These are phyloP conservation scores for Pugionium cornutum DNA, from an alignment of 345 rosid genomes.

Conservation along the genomic window DNA sequence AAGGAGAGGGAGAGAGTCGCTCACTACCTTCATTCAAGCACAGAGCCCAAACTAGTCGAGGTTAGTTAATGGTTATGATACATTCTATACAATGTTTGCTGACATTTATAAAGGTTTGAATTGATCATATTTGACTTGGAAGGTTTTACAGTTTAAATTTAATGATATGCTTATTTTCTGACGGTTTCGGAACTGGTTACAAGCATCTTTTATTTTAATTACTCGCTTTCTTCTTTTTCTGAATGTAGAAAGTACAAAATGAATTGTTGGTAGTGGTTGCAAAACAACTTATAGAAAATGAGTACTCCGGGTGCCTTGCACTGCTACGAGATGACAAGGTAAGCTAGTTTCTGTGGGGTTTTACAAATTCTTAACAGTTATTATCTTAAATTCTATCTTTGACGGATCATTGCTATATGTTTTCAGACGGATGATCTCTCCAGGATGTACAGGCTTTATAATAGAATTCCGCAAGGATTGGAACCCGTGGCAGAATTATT, in stretches of 20 bases:
- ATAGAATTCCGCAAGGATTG: conserved; percentile 66
- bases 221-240: conserved; percentile 17
- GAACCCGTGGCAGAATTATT: conserved; percentile 82
- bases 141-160: too few relatives aligned
- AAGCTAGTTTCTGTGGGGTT: background rate
- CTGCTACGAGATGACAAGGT: conserved; percentile 95
- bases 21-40: conserved; percentile 83
- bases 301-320: conserved; percentile 84
- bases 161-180: conserved; percentile 26
- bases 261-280: conserved; percentile 71
- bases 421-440: conserved; percentile 90
- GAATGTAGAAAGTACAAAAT: conserved; percentile 81
- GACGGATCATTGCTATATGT: conserved; percentile 1
- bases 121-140: background rate
- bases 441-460: conserved; percentile 91
- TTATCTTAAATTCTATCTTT: background rate
- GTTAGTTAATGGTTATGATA: conserved; percentile 46
- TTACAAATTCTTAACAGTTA: background rate
- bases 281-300: conserved; percentile 76
- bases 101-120: too few relatives aligned
- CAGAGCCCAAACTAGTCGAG: conserved; percentile 89
- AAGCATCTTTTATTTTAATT: background rate
- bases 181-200: too few relatives aligned
- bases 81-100: background rate
- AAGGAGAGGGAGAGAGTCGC: conserved; percentile 90